Conservation (phyloP, 768 basidiomycete genomes). For the Termitomyces heimii region DNA sequence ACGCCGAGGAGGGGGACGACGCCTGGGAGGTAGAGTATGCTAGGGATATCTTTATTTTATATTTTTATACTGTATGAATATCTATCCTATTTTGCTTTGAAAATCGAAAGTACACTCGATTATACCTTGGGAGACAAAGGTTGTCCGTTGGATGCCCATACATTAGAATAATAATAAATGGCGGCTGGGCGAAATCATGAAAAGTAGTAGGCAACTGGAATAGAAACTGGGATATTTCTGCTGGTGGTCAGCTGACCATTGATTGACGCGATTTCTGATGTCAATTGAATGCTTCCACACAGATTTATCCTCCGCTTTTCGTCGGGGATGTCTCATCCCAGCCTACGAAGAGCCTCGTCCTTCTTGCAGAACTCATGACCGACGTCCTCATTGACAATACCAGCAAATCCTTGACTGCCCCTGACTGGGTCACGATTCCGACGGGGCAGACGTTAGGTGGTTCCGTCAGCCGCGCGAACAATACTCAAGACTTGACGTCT, state of each 20-base stretch:
- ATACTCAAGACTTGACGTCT: not conserved
- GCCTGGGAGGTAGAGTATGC: conserved; percentile 24
- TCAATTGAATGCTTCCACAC: no score
- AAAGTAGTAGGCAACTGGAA: no score
- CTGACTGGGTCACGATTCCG: not conserved
- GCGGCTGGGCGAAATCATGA: no score
- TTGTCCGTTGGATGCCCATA: no score
- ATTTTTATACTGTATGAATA: not conserved
- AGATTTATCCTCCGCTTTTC: no score
- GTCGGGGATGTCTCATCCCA: not conserved
- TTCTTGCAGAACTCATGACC: not conserved
- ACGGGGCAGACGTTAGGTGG: not conserved
- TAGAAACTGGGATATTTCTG: no score
- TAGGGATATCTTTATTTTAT: not conserved
- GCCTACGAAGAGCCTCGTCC: not conserved
- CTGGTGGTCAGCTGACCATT: no score
- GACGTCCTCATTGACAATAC: not conserved
- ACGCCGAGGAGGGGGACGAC: conserved; percentile 58
- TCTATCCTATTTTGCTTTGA: not conserved
- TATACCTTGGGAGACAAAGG: no score
- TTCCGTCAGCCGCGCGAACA: not conserved
- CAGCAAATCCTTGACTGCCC: not conserved
- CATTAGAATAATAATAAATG: no score
- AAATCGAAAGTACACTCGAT: no score
- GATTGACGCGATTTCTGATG: no score